These are phyloP conservation scores for Metschnikowia bowlesiae DNA, from an alignment of 805 yeast species.

Conservation along the genomic window DNA sequence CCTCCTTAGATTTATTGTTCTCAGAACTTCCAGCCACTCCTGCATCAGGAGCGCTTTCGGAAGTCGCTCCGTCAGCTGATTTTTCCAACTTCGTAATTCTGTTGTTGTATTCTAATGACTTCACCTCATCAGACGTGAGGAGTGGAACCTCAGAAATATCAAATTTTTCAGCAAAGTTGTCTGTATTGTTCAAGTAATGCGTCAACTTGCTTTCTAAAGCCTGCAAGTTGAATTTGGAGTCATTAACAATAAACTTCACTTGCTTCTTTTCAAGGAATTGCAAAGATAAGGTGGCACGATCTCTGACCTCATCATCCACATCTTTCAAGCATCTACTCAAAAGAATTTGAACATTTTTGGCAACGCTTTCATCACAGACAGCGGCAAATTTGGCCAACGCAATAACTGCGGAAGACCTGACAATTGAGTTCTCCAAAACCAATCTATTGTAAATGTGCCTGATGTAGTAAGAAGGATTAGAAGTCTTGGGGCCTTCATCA, in stretches of 20 bases:
- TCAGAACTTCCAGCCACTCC: slow-evolving; percentile 2
- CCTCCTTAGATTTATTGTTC: slow-evolving; percentile 20
- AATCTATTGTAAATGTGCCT: slow-evolving; percentile 96
- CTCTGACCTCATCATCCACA: slow-evolving; percentile 95
- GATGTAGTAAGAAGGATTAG: slow-evolving; percentile 84
- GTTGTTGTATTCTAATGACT: slow-evolving; percentile 56
- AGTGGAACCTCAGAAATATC: slow-evolving; percentile 66
- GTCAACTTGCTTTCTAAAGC: slow-evolving; percentile 76
- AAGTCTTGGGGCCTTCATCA: slow-evolving; percentile 85
- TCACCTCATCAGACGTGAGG: slow-evolving; percentile 62
- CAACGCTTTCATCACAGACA: slow-evolving; percentile 62
- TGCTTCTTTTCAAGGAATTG: slow-evolving; percentile 46
- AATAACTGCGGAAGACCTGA: slow-evolving; percentile 92
- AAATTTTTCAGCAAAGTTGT: slow-evolving; percentile 54
- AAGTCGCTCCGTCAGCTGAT: slow-evolving; percentile 15
- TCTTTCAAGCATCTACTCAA: slow-evolving; percentile 82
- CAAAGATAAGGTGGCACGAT: slow-evolving; percentile 86
- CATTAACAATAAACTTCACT: slow-evolving; percentile 56
- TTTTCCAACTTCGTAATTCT: slow-evolving; percentile 41
- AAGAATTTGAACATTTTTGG: slow-evolving; percentile 66
- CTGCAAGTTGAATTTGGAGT: slow-evolving; percentile 65
- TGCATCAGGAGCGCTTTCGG: slow-evolving; percentile 16
- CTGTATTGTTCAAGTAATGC: slow-evolving; percentile 57
- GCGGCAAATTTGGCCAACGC: slow-evolving; percentile 89
- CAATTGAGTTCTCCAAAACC: slow-evolving; percentile 90